Evolutionary conservation across 192 early-diverging fungal genomes (phyloP).

Genomic region (Jimgerdemannia flammicorona): DNA sequence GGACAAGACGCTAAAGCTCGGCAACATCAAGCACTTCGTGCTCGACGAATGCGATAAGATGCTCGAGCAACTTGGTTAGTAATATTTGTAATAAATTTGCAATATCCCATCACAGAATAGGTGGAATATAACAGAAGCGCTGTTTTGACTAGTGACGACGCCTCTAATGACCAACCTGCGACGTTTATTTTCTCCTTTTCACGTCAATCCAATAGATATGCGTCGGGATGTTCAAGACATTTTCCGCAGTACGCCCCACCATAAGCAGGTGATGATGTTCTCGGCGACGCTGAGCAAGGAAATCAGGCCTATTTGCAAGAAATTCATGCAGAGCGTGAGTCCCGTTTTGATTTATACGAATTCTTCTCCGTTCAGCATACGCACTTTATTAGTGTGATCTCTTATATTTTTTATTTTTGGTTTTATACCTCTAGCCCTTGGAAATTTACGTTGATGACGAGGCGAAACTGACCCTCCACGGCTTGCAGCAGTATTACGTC

Average conservation of each 20-base stretch:
- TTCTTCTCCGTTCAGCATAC: no score
- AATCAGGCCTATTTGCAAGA: slow-evolving; percentile 89
- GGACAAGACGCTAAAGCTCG: slow-evolving; percentile 78
- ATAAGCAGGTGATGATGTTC: slow-evolving; percentile 99
- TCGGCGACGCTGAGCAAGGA: slow-evolving; percentile 94
- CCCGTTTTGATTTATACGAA: no score
- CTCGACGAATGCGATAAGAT: slow-evolving; percentile 99
- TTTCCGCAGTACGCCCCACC: slow-evolving; percentile 89
- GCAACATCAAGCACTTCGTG: slow-evolving; percentile 94
- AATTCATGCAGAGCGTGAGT: slow-evolving; percentile 92
- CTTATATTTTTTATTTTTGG: slow-evolving; percentile 7
- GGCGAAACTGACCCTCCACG: slow-evolving; percentile 96
- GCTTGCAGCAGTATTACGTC: slow-evolving; percentile 93
- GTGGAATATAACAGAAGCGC: no score
- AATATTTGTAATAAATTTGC: background rate
- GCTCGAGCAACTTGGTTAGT: slow-evolving; percentile 87
- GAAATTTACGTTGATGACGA: slow-evolving; percentile 99
- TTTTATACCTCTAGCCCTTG: slow-evolving; percentile 59
- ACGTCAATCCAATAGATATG: slow-evolving; percentile 69
- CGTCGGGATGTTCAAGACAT: slow-evolving; percentile 96
- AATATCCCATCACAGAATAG: background rate
- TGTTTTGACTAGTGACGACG: background rate
- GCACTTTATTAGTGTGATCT: background rate
- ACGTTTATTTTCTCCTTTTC: slow-evolving; percentile 8
- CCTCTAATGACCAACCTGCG: background rate